phyloP scores from a whole-genome alignment of 73 alveolate genomes.

The Tetrahymena elliotti region DNA sequence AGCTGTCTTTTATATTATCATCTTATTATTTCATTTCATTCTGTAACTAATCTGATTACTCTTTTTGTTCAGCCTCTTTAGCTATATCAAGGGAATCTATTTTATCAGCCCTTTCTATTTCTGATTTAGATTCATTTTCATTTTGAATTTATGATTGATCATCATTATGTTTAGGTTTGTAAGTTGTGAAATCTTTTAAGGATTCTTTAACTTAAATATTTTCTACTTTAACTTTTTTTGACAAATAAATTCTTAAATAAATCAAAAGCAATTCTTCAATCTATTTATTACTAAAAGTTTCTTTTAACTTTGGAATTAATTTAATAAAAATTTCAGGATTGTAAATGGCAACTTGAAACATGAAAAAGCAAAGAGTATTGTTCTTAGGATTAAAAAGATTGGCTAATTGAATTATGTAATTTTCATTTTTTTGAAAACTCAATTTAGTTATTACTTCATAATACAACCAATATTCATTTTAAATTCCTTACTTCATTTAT shows the following conservation, averaged over 20 bases:
- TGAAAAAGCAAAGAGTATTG: background rate
- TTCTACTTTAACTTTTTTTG: background rate
- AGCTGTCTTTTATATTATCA: background rate
- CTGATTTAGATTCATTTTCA: background rate
- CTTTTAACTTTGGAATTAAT: background rate
- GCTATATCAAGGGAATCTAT: background rate
- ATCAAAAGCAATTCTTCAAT: background rate
- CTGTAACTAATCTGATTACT: background rate
- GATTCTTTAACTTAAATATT: background rate
- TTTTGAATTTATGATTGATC: background rate
- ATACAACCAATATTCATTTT: background rate
- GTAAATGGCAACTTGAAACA: background rate
- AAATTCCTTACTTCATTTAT: background rate
- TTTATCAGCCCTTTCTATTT: background rate
- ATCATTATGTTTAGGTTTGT: background rate
- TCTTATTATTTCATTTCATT: background rate
- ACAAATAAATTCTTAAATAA: background rate
- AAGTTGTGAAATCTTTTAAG: too few relatives aligned
- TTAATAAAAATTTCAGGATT: background rate
- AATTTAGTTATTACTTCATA: background rate
- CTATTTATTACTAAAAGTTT: background rate
- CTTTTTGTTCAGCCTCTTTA: background rate
- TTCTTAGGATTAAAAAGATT: background rate
- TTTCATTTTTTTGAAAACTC: background rate
- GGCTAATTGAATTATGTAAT: background rate